Evolutionary conservation across 2,329 filamentous ascomycete genomes (phyloP).

Genomic region (Seiridium cupressi): DNA sequence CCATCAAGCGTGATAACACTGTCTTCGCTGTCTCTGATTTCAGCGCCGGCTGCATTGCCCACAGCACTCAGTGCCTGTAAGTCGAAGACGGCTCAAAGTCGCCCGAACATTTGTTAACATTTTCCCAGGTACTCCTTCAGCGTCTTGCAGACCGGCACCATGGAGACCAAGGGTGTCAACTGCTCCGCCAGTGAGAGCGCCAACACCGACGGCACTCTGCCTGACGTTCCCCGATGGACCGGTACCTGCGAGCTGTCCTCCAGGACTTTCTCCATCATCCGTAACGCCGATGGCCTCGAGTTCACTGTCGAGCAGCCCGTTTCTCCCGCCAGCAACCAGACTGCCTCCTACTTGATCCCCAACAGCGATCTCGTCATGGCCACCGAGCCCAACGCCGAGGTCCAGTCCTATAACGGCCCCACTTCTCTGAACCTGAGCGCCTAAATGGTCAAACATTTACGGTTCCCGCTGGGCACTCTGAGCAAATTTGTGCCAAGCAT

Average conservation of each 20-base stretch:
- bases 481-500: no score
- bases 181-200: conserved; percentile 18
- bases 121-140: conserved; percentile 14
- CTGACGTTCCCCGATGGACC: conserved; percentile 20
- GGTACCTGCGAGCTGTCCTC: conserved; percentile 26
- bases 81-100: background rate
- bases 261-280: conserved; percentile 25
- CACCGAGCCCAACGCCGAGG: conserved; percentile 21
- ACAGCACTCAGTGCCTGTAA: conserved; percentile 26
- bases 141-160: conserved; percentile 18
- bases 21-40: conserved; percentile 25
- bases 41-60: conserved; percentile 24
- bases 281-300: conserved; percentile 20
- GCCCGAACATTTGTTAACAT: background rate
- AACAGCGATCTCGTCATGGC: conserved; percentile 18
- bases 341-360: conserved; percentile 24
- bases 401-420: conserved; percentile 28
- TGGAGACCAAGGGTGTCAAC: conserved; percentile 21
- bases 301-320: conserved; percentile 26
- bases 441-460: no score
- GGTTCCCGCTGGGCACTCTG: no score
- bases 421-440: conserved; percentile 14
- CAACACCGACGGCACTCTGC: conserved; percentile 21
- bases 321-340: conserved; percentile 20
- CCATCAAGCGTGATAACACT: background rate